phyloP scores from a whole-genome alignment of 768 basidiomycete genomes.

The Sarcodon sp. region DNA sequence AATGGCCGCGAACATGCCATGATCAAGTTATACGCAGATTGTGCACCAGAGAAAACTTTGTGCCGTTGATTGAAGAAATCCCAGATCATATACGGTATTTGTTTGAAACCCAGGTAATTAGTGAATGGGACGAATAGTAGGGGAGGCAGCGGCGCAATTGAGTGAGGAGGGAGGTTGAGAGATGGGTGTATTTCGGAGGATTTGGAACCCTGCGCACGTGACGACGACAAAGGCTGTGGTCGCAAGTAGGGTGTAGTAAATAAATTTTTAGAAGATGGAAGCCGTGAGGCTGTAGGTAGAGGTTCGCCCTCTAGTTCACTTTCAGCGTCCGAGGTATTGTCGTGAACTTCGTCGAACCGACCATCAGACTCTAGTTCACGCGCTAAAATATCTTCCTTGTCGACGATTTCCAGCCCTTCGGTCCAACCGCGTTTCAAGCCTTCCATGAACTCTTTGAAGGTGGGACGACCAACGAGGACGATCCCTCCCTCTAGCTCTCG shows the following conservation, averaged over 20 bases:
- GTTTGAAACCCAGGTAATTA: conserved; percentile 68
- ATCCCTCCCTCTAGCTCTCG: conserved; percentile 73
- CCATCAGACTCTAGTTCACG: conserved; percentile 58
- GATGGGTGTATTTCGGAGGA: conserved; percentile 12
- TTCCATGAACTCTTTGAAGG: conserved; percentile 90
- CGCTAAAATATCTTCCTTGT: conserved; percentile 61
- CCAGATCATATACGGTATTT: conserved; percentile 83
- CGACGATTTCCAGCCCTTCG: conserved; percentile 50
- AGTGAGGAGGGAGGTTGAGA: conserved; percentile 34
- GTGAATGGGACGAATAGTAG: conserved; percentile 65
- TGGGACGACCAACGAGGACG: conserved; percentile 77
- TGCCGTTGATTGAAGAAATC: conserved; percentile 85
- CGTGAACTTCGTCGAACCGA: conserved; percentile 53
- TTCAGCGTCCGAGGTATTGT: conserved; percentile 10
- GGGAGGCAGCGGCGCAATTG: conserved; percentile 66
- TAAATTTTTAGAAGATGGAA: conserved; percentile 17
- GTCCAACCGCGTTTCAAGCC: conserved; percentile 83
- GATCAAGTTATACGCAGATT: conserved; percentile 70
- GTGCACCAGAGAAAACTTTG: conserved; percentile 68
- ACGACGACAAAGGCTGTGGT: conserved; percentile 10
- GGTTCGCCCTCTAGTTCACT: conserved; percentile 21
- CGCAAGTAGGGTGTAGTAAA: conserved; percentile 15
- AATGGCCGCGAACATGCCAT: conserved; percentile 51
- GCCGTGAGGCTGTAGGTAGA: conserved; percentile 26
- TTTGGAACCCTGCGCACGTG: conserved; percentile 3